These are phyloP conservation scores for Eleusine indica DNA, from an alignment of 176 grass and related monocot species.

Conservation along the genomic window DNA sequence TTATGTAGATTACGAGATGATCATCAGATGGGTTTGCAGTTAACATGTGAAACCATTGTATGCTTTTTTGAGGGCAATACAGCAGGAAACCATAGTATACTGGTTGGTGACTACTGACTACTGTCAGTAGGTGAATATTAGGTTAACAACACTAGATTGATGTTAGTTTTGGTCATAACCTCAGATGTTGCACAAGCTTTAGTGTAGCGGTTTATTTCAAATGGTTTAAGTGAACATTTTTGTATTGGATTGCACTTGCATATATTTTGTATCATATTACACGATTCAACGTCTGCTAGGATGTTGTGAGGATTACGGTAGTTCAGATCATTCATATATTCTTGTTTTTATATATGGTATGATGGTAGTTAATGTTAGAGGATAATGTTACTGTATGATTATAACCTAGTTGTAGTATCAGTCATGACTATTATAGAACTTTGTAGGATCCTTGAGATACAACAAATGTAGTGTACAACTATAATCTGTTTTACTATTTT, in stretches of 20 bases:
- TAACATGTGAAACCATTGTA: neutral
- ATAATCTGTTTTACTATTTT: neutral
- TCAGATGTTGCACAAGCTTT: neutral
- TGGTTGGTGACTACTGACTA: neutral
- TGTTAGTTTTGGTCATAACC: neutral
- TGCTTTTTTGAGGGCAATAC: no score
- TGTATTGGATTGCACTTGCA: neutral
- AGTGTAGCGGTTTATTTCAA: neutral
- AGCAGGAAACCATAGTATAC: neutral
- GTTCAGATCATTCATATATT: neutral
- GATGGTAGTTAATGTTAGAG: neutral
- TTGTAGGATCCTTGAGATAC: neutral
- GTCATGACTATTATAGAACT: neutral
- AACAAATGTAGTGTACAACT: slow-evolving; percentile 2
- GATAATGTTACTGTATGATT: slow-evolving; percentile 1
- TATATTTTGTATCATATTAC: neutral
- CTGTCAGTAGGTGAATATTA: slow-evolving; percentile 3
- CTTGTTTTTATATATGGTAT: neutral
- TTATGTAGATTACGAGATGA: neutral
- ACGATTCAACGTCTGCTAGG: neutral
- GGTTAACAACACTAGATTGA: neutral
- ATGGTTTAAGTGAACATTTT: neutral
- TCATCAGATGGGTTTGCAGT: neutral
- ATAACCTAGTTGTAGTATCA: neutral
- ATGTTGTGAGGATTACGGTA: neutral